These are phyloP conservation scores for Scutellaria galericulata DNA, from an alignment of 257 asterid species.

Conservation along the genomic window DNA sequence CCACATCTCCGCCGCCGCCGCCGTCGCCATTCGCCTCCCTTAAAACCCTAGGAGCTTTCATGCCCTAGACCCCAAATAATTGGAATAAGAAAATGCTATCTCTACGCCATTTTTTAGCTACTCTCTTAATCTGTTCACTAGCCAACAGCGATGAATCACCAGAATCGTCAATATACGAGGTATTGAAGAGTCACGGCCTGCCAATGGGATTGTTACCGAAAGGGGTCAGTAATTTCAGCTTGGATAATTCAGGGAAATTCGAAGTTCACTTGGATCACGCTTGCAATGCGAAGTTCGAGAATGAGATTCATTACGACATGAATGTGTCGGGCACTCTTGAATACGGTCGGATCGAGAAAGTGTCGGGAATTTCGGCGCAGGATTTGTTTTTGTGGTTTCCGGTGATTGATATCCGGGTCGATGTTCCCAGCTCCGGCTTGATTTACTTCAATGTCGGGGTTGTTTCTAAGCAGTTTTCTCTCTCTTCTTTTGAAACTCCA, in stretches of 20 bases:
- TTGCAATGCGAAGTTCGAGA: constrained; percentile 89
- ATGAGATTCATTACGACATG: constrained; percentile 74
- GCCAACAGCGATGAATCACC: constrained; percentile 26
- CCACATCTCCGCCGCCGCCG: constrained; percentile 38
- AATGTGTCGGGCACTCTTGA: constrained; percentile 66
- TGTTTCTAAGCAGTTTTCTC: constrained; percentile 90
- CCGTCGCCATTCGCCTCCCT: neutral
- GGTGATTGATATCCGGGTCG: constrained; percentile 84
- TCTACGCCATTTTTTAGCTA: constrained; percentile 34
- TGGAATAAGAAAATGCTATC: constrained; percentile 40
- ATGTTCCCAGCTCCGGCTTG: constrained; percentile 86
- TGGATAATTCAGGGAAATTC: constrained; percentile 69
- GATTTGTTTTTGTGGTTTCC: constrained; percentile 97
- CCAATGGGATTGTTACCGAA: constrained; percentile 93
- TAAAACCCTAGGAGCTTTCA: constrained; percentile 24
- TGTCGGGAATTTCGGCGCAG: constrained; percentile 87
- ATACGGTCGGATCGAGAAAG: constrained; percentile 67
- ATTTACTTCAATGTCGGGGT: constrained; percentile 94
- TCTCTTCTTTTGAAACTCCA: constrained; percentile 85
- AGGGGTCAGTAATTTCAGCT: constrained; percentile 71
- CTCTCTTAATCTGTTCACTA: constrained; percentile 35
- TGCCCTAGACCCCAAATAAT: constrained; percentile 33
- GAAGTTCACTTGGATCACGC: constrained; percentile 75
- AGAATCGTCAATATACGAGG: constrained; percentile 68
- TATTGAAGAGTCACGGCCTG: constrained; percentile 62